Conservation (phyloP, 73 alveolate genomes). For the Blepharisma japonicum region DNA sequence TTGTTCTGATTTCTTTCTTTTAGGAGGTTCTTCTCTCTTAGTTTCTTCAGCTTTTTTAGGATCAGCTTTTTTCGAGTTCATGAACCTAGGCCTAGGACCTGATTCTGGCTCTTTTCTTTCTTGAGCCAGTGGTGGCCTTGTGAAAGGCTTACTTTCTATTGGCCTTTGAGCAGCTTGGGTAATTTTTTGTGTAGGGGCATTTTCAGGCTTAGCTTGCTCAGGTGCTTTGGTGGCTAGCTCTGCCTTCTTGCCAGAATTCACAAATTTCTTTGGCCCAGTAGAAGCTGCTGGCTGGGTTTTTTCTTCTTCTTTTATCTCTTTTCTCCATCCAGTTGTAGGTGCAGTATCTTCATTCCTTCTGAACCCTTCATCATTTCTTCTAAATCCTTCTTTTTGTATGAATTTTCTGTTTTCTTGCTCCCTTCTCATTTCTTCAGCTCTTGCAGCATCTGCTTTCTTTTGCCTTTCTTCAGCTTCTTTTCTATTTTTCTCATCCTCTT, state of each 20-base stretch:
- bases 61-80: not conserved
- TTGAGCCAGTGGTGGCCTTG: not conserved
- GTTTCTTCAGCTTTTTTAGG: conserved; percentile 1
- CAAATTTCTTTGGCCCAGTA: too few relatives aligned
- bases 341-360: not conserved
- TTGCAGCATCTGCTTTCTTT: not conserved
- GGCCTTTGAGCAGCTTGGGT: not conserved
- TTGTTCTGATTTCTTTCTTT: conserved; percentile 9
- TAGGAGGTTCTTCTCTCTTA: not conserved
- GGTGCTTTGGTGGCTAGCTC: not conserved
- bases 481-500: not conserved
- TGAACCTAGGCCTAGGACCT: not conserved
- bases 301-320: too few relatives aligned
- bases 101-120: not conserved
- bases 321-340: too few relatives aligned
- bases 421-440: conserved; percentile 4
- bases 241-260: too few relatives aligned
- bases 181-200: not conserved
- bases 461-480: conserved; percentile 9
- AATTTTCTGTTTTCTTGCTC: too few relatives aligned
- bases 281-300: too few relatives aligned
- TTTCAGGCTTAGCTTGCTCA: not conserved
- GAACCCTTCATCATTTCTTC: not conserved
- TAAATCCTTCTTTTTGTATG: not conserved
- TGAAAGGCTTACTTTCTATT: not conserved